Percentiles rank a stretch among this genome's conserved stretches.
These are phyloP conservation scores for Metschnikowia lachancei DNA, from an alignment of 805 yeast genomes.

Conservation along the genomic window DNA sequence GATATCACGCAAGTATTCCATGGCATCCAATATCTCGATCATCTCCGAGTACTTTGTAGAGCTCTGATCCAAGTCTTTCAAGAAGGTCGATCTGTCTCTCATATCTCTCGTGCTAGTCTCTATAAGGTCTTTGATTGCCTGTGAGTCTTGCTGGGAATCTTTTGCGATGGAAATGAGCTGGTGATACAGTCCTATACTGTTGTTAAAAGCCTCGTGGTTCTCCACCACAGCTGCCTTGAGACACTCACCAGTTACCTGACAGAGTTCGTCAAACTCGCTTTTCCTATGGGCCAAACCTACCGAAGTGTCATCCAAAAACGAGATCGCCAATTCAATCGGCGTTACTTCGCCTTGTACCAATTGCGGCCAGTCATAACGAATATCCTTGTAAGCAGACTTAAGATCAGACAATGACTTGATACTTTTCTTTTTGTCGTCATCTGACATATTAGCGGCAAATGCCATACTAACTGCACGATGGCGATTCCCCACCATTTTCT, in stretches of 20 bases:
- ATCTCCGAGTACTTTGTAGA: conserved; percentile 62
- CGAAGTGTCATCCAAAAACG: conserved; percentile 79
- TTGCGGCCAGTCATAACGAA: conserved; percentile 46
- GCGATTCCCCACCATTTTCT: conserved; percentile 20
- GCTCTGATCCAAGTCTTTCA: conserved; percentile 63
- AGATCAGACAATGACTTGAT: conserved; percentile 29
- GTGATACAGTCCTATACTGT: conserved; percentile 80
- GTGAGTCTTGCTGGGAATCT: conserved; percentile 60
- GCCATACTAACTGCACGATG: conserved; percentile 26
- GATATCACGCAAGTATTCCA: conserved; percentile 56
- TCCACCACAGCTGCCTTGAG: conserved; percentile 72
- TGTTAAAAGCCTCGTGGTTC: conserved; percentile 80
- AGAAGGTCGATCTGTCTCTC: conserved; percentile 50
- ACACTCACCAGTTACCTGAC: conserved; percentile 52
- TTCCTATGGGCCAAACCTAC: conserved; percentile 83
- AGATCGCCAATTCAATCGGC: conserved; percentile 81
- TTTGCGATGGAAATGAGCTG: conserved; percentile 60
- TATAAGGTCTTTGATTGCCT: conserved; percentile 47
- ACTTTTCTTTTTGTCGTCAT: conserved; percentile 19
- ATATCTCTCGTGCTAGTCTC: conserved; percentile 49
- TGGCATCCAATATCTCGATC: conserved; percentile 65
- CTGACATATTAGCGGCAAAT: conserved; percentile 20
- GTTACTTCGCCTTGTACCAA: conserved; percentile 50
- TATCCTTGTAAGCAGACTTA: conserved; percentile 34
- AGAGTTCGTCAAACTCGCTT: conserved; percentile 62